These are phyloP conservation scores for Pseudogymnoascus sp. DNA, from an alignment of 2,329 filamentous ascomycete genomes.

Conservation along the genomic window DNA sequence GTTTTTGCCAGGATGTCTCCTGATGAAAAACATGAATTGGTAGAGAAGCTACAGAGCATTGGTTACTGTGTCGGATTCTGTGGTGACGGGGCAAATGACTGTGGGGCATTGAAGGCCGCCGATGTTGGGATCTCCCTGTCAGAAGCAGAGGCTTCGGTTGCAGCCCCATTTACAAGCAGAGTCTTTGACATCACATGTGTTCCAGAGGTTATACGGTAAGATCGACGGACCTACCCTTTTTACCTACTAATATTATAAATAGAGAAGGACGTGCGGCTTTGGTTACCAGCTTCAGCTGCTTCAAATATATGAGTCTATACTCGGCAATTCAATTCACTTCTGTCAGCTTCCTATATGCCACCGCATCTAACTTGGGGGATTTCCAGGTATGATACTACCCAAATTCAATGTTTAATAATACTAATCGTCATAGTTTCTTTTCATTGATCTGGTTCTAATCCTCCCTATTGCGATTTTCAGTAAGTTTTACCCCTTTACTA, in stretches of 20 bases:
- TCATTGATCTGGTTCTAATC: constrained; percentile 88
- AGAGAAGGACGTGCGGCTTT: constrained; percentile 86
- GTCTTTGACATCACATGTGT: constrained; percentile 97
- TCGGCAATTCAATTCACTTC: constrained; percentile 98
- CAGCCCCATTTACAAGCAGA: constrained; percentile 93
- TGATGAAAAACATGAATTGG: constrained; percentile 94
- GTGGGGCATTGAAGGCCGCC: constrained; percentile 89
- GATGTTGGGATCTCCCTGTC: constrained; percentile 96
- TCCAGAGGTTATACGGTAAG: constrained; percentile 73
- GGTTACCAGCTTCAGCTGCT: constrained; percentile 98
- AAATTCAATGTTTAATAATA: constrained; percentile 3
- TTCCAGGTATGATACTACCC: constrained; percentile 57
- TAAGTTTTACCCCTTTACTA: constrained; percentile 31
- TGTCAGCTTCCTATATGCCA: constrained; percentile 92
- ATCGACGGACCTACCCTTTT: background rate
- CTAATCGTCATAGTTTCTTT: constrained; percentile 57
- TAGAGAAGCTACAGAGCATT: constrained; percentile 93
- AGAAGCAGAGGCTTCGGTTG: constrained; percentile 93
- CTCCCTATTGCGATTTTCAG: constrained; percentile 94
- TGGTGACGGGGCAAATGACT: constrained; percentile 95
- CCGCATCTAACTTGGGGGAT: constrained; percentile 87
- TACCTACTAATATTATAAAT: constrained; percentile 12
- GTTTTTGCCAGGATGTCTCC: constrained; percentile 98
- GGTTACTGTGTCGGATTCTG: constrained; percentile 96
- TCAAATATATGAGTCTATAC: constrained; percentile 99